Conservation (phyloP, 805 yeast species). For the Lachancea quebecensis region DNA sequence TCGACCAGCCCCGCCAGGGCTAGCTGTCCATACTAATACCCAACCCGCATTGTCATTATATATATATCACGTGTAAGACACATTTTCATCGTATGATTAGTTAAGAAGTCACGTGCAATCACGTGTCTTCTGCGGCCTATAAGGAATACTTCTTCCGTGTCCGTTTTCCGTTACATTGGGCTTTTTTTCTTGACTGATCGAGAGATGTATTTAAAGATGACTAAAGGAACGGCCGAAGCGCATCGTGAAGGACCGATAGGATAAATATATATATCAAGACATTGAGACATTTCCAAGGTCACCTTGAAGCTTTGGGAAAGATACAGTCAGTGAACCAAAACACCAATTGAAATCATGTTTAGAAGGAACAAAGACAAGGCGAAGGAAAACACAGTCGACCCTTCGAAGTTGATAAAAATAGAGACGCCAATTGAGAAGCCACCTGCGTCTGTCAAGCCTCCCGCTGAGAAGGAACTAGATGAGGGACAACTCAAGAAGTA, state of each 20-base stretch:
- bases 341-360: slow-evolving; percentile 15
- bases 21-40: not conserved
- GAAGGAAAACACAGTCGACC: slow-evolving; percentile 16
- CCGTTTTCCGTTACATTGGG: not conserved
- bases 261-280: too few species aligned
- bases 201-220: not conserved
- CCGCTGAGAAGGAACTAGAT: slow-evolving; percentile 41
- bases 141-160: not conserved
- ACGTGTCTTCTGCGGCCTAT: too few species aligned
- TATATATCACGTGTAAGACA: too few species aligned
- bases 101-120: too few species aligned
- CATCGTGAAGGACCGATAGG: not conserved
- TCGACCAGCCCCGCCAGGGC: slow-evolving; percentile 8
- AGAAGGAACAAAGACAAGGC: slow-evolving; percentile 23
- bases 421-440: slow-evolving; percentile 51
- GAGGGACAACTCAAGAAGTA: slow-evolving; percentile 55
- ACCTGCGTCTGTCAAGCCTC: slow-evolving; percentile 45
- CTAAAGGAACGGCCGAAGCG: not conserved
- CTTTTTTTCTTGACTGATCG: not conserved
- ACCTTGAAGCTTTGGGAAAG: not conserved
- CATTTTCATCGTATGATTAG: too few species aligned
- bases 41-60: not conserved
- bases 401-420: slow-evolving; percentile 27
- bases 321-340: not conserved
- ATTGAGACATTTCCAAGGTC: too few species aligned